phyloP scores from a whole-genome alignment of 139 green algal genomes.

The Nannochloris sp. region DNA sequence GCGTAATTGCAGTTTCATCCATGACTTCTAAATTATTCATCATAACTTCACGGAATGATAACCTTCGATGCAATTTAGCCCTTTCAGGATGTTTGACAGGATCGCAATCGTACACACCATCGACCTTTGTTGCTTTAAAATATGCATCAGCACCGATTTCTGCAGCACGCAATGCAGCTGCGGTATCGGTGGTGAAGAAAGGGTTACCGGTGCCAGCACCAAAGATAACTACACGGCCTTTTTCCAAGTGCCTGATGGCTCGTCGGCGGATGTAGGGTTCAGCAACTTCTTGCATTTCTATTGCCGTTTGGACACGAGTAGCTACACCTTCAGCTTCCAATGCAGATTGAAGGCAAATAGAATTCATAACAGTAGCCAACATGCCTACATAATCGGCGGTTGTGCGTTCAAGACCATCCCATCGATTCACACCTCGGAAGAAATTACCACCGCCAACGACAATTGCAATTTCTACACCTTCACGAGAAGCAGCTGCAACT shows the following conservation, averaged over 20 bases:
- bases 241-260: slow-evolving; percentile 91
- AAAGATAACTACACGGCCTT: slow-evolving; percentile 94
- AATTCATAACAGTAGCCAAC: slow-evolving; percentile 98
- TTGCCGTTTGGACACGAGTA: slow-evolving; percentile 86
- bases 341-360: slow-evolving; percentile 74
- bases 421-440: slow-evolving; percentile 80
- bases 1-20: slow-evolving; percentile 95
- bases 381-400: slow-evolving; percentile 97
- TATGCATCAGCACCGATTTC: slow-evolving; percentile 90
- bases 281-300: slow-evolving; percentile 91
- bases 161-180: slow-evolving; percentile 86
- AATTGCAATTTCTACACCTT: slow-evolving; percentile 74
- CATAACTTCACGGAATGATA: slow-evolving; percentile 59
- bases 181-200: slow-evolving; percentile 98
- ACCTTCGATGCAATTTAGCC: slow-evolving; percentile 51
- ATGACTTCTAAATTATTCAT: slow-evolving; percentile 69
- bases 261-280: slow-evolving; percentile 95
- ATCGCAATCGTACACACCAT: slow-evolving; percentile 93
- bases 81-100: slow-evolving; percentile 60
- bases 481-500: slow-evolving; percentile 50
- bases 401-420: slow-evolving; percentile 79
- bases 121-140: slow-evolving; percentile 95
- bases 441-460: slow-evolving; percentile 97
- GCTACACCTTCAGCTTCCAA: slow-evolving; percentile 59
- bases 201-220: slow-evolving; percentile 92